Evolutionary conservation across 1,284 basidiomycete species (phyloP), one percentile per base, ranked within the genome.

Genomic region (Pascua guehoae): DNA sequence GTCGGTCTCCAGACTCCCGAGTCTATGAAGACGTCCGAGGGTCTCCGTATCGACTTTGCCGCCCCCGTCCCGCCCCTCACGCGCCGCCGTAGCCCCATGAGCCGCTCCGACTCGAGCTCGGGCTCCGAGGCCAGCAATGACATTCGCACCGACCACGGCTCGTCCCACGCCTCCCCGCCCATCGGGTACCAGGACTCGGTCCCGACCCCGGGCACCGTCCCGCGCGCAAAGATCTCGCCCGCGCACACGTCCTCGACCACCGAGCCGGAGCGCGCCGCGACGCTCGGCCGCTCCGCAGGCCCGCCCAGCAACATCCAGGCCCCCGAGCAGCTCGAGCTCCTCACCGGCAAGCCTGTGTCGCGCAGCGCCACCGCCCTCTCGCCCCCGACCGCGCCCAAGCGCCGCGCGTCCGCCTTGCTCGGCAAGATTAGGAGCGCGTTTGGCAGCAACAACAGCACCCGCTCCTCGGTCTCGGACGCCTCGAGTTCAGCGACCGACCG

Each of bases 1-100:
- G 73, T 65, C 18, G 66, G 65, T 4, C 36, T 67, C 49, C 51
- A 50, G 41, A 61, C 58, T 0, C 72, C 72, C 1, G 10, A 50
- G 9, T 53, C 53, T n/a, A 63, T 63, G 62, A 49, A 53, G 12
- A 60, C 53, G 32, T 56, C 56, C 14, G 9, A 46, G 39, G 15
- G 41, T 12, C 56, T 63, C 8, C 56, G 55, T 2, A 63, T 63
- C 54, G 62, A 63, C 58, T 63, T 63, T 52, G 56, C 45, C 17
- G 51, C 53, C 2, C 40, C 51, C 12, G 54, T 63, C 16, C 51
- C 53, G 12, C 58, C 62, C 1, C 57, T 62, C n/a, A 5, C 40
- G n/a, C 46, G 47, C 49, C 39, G 42, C 37, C 4, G 17, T 1
- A 49, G 45, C 16, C 17, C 17, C 12, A 32, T 32, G 24, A 32